Conservation (phyloP, 2,329 filamentous ascomycete genomes). For the Ophiostoma himal-ulmi region DNA sequence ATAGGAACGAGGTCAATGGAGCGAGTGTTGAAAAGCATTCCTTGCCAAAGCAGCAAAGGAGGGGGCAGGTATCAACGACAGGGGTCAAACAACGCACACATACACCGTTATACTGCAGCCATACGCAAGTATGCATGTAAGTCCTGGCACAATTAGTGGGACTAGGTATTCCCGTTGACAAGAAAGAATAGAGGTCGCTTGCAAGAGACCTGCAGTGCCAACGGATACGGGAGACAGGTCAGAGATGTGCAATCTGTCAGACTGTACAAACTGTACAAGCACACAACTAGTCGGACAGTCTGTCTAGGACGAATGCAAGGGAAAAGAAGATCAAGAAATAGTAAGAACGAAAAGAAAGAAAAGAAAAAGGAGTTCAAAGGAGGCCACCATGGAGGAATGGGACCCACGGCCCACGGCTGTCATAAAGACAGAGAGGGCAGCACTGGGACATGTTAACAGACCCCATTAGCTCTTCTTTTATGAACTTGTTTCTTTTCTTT, state of each 20-base stretch:
- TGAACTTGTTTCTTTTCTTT: slow-evolving; percentile 12
- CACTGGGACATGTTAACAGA: slow-evolving; percentile 10
- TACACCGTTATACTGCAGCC: not conserved
- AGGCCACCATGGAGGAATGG: not conserved
- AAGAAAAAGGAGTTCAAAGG: not conserved
- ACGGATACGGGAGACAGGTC: not conserved
- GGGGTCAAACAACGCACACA: not conserved
- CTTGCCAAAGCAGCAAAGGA: not conserved
- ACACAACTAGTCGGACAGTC: not conserved
- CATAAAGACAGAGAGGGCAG: slow-evolving; percentile 9
- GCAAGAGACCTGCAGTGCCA: not conserved
- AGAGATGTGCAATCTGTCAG: not conserved
- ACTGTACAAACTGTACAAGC: not conserved
- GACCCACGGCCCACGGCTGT: not conserved
- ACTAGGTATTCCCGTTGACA: not conserved
- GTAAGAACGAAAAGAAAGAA: not conserved
- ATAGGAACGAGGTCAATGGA: not conserved
- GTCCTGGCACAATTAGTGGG: not conserved
- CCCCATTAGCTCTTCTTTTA: slow-evolving; percentile 6
- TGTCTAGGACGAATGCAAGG: not conserved
- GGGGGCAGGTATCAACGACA: slow-evolving; percentile 2
- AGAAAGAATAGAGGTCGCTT: not conserved
- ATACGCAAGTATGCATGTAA: not conserved
- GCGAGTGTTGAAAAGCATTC: not conserved
- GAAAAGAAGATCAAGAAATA: not conserved